Percentiles rank a stretch among this genome's conserved stretches.
These are phyloP conservation scores for Ogataea siamensis DNA, from an alignment of 805 yeast genomes.

Conservation along the genomic window DNA sequence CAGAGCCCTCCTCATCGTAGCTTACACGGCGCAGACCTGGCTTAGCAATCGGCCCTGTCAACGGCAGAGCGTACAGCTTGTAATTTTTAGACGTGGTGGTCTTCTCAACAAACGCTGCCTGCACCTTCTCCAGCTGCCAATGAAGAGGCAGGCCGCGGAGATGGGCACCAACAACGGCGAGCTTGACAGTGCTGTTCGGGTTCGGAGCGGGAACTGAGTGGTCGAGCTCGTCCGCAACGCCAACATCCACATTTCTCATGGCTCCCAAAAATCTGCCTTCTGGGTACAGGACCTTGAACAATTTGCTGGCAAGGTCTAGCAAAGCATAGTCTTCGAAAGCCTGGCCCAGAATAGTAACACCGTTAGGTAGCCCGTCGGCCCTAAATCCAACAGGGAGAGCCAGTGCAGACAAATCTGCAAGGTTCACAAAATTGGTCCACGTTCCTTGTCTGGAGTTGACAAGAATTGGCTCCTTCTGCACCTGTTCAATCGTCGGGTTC, in stretches of 20 bases:
- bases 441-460: conserved; percentile 93
- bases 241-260: conserved; percentile 22
- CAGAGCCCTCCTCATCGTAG: conserved; percentile 45
- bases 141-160: conserved; percentile 83
- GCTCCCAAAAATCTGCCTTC: conserved; percentile 58
- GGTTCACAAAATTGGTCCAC: conserved; percentile 95
- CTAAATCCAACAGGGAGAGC: conserved; percentile 91
- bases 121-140: conserved; percentile 88
- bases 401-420: conserved; percentile 89
- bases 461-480: conserved; percentile 71
- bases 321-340: conserved; percentile 88
- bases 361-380: conserved; percentile 84
- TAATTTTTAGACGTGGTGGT: conserved; percentile 73
- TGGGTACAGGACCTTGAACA: conserved; percentile 49
- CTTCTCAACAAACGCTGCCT: conserved; percentile 64
- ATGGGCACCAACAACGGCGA: conserved; percentile 98
- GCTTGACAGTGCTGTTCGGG: conserved; percentile 46
- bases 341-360: conserved; percentile 79
- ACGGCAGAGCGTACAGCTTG: conserved; percentile 78
- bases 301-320: conserved; percentile 75
- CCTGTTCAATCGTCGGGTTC: conserved; percentile 76
- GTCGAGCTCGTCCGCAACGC: conserved; percentile 44
- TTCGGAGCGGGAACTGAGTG: conserved; percentile 44
- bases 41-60: conserved; percentile 75
- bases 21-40: conserved; percentile 83